A percentile compares a stretch with the other conserved stretches of the same genome.
Conservation (phyloP, 768 basidiomycete species). For the Clavaria fumosa region DNA sequence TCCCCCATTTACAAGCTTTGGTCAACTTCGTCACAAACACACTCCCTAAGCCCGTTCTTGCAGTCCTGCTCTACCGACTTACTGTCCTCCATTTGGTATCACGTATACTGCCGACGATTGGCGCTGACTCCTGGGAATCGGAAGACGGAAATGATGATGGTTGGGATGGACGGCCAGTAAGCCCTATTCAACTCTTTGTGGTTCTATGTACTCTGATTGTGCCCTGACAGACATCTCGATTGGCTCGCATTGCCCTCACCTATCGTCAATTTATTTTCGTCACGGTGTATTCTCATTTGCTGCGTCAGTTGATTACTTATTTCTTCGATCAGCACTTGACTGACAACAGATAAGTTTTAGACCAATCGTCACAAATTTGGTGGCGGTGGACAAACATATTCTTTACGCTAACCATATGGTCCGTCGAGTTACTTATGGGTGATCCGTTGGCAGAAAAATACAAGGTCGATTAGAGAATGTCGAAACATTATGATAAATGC, state of each 20-base stretch:
- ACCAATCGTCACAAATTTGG: slow-evolving; percentile 85
- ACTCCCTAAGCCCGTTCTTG: slow-evolving; percentile 69
- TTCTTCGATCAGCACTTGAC: no score
- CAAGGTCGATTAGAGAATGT: slow-evolving; percentile 48
- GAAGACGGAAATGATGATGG: slow-evolving; percentile 46
- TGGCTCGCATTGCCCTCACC: slow-evolving; percentile 61
- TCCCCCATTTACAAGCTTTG: slow-evolving; percentile 67
- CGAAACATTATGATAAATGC: neutral
- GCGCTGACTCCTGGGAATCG: slow-evolving; percentile 63
- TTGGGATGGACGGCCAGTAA: slow-evolving; percentile 65
- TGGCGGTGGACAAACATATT: slow-evolving; percentile 89
- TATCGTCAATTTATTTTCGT: slow-evolving; percentile 78
- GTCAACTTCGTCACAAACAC: slow-evolving; percentile 75
- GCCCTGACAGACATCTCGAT: slow-evolving; percentile 45
- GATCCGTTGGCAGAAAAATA: slow-evolving; percentile 60
- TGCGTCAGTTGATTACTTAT: slow-evolving; percentile 58
- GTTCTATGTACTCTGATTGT: neutral
- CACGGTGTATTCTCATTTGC: slow-evolving; percentile 74
- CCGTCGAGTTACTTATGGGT: slow-evolving; percentile 65
- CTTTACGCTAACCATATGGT: slow-evolving; percentile 74
- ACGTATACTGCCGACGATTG: slow-evolving; percentile 71
- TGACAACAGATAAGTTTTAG: slow-evolving; percentile 51
- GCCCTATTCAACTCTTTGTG: slow-evolving; percentile 10
- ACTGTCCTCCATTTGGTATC: slow-evolving; percentile 69
- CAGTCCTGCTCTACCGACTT: slow-evolving; percentile 69